Percentiles rank a stretch among this genome's conserved stretches.
Conservation (phyloP, 345 rosid genomes). For the Lepidium sativum region DNA sequence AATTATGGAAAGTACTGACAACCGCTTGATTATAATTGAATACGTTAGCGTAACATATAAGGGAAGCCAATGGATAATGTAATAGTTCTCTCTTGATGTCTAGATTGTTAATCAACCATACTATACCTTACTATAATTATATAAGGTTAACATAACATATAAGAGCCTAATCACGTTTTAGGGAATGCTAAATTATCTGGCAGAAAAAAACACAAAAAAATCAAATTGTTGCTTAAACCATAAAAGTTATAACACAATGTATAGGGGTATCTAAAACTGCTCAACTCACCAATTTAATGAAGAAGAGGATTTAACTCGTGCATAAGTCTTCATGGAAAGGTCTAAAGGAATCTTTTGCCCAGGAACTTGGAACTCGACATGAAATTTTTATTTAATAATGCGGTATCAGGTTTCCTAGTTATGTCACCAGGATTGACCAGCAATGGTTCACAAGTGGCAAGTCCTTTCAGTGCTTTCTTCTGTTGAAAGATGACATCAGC, state of each 20-base stretch:
- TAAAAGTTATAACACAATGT: not conserved
- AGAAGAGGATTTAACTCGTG: conserved; percentile 50
- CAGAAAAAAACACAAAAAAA: not conserved
- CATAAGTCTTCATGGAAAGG: conserved; percentile 72
- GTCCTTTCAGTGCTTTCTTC: conserved; percentile 88
- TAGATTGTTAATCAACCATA: not conserved
- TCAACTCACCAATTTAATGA: conserved; percentile 60
- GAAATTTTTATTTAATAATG: conserved; percentile 32
- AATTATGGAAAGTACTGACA: not conserved
- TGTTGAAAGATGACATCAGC: conserved; percentile 23
- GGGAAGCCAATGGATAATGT: not conserved
- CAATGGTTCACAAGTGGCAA: conserved; percentile 42
- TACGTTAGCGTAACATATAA: not conserved
- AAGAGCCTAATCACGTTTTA: not conserved
- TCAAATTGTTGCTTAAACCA: not conserved
- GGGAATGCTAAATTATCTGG: not conserved
- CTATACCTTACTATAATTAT: not conserved
- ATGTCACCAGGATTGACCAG: conserved; percentile 30
- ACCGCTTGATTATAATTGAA: not conserved
- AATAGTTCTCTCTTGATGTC: not conserved
- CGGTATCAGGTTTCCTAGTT: conserved; percentile 33
- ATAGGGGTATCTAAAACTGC: not conserved
- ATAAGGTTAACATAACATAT: too few relatives aligned
- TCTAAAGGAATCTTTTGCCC: conserved; percentile 73
- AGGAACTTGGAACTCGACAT: conserved; percentile 42